These are phyloP conservation scores for Malassezia pachydermatis DNA, from an alignment of 1,284 basidiomycete genomes.

Conservation along the genomic window DNA sequence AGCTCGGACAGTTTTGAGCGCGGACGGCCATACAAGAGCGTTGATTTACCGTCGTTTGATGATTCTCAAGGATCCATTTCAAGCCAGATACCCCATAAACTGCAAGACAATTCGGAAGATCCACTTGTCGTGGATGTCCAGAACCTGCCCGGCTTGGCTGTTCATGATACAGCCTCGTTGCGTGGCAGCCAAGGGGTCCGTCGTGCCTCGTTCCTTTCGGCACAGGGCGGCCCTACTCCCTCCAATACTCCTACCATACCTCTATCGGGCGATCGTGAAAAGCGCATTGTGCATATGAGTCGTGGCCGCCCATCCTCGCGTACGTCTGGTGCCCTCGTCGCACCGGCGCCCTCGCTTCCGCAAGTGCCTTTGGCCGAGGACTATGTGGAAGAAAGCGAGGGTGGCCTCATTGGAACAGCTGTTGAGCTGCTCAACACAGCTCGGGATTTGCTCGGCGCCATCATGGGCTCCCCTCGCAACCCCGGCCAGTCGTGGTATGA, in stretches of 20 bases:
- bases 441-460: constrained; percentile 38
- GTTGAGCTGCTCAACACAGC: constrained; percentile 47
- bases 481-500: constrained; percentile 9
- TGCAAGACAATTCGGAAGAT: no score
- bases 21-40: neutral
- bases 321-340: constrained; percentile 38
- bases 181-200: constrained; percentile 6
- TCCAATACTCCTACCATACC: constrained; percentile 35
- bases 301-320: constrained; percentile 10
- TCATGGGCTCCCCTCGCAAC: constrained; percentile 16
- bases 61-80: neutral
- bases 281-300: neutral
- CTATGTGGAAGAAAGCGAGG: constrained; percentile 45
- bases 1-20: neutral
- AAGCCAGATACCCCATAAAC: no score
- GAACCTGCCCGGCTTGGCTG: constrained; percentile 27
- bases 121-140: constrained; percentile 34
- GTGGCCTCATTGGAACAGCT: constrained; percentile 32
- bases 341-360: constrained; percentile 34
- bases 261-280: no score
- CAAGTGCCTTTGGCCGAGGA: constrained; percentile 41
- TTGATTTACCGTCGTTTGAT: neutral
- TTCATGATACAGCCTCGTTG: constrained; percentile 14
- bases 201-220: no score
- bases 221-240: constrained; percentile 37